A percentile compares a stretch with the other conserved stretches of the same genome.
Evolutionary conservation across 306 rosid species (phyloP).

Genomic region (Rosa rugosa): DNA sequence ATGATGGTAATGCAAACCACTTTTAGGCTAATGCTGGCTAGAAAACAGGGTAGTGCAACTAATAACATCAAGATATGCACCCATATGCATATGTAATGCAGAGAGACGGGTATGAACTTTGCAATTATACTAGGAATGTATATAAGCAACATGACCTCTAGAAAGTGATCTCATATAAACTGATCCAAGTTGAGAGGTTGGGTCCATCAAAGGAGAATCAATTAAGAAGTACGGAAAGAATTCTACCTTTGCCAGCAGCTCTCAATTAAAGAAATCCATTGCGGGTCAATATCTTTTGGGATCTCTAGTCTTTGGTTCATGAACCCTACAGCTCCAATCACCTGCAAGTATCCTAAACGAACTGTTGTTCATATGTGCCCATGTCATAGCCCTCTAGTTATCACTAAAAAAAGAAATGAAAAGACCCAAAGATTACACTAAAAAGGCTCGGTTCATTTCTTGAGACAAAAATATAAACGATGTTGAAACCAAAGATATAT

Average conservation of each 20-base stretch:
- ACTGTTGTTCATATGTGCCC: slow-evolving; percentile 44
- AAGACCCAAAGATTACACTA: background rate
- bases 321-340: slow-evolving; percentile 98
- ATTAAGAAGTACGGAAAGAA: background rate
- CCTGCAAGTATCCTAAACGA: slow-evolving; percentile 66
- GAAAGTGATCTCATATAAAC: background rate
- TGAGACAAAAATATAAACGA: background rate
- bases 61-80: background rate
- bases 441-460: background rate
- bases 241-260: slow-evolving; percentile 88
- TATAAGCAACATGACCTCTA: background rate
- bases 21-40: background rate
- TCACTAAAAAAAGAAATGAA: background rate
- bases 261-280: slow-evolving; percentile 82
- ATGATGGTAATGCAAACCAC: background rate
- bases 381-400: background rate
- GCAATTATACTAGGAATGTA: background rate
- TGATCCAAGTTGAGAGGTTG: slow-evolving; percentile 2
- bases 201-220: background rate
- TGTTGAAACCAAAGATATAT: background rate
- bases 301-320: slow-evolving; percentile 94
- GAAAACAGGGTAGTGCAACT: background rate
- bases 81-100: background rate
- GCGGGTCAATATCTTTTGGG: slow-evolving; percentile 83
- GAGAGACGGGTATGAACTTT: background rate